Evolutionary conservation across 169 alveolate species (phyloP).

Genomic region (Plasmodium knowlesi): DNA sequence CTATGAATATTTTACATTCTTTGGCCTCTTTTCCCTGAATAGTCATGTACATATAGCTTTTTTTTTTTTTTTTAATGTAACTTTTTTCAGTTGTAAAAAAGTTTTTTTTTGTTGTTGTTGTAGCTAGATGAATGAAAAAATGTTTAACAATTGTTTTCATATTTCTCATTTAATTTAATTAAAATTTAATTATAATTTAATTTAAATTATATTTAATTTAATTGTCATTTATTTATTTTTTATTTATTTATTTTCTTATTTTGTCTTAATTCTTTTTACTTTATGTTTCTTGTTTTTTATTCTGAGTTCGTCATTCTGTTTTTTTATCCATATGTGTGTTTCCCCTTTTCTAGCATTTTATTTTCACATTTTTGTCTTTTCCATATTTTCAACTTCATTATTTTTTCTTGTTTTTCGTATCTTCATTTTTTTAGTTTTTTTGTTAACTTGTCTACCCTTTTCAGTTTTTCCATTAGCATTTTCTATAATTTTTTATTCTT

Average conservation of each 20-base stretch:
- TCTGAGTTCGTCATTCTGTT: neutral
- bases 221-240: neutral
- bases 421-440: neutral
- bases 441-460: neutral
- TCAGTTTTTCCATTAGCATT: neutral
- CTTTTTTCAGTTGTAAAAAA: slow-evolving; percentile 7
- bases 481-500: neutral
- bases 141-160: neutral
- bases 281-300: neutral
- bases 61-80: neutral
- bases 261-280: neutral
- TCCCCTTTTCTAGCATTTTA: neutral
- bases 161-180: neutral
- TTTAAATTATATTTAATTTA: neutral
- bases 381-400: neutral
- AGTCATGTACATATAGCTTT: neutral
- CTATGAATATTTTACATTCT: neutral
- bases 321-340: slow-evolving; percentile 15
- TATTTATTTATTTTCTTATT: neutral
- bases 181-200: neutral
- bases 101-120: neutral
- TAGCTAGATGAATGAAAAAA: neutral
- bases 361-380: slow-evolving; percentile 3
- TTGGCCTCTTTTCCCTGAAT: neutral
- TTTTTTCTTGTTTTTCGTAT: neutral